Evolutionary conservation across 2,329 filamentous ascomycete genomes (phyloP).

Genomic region (Coniella vitis): DNA sequence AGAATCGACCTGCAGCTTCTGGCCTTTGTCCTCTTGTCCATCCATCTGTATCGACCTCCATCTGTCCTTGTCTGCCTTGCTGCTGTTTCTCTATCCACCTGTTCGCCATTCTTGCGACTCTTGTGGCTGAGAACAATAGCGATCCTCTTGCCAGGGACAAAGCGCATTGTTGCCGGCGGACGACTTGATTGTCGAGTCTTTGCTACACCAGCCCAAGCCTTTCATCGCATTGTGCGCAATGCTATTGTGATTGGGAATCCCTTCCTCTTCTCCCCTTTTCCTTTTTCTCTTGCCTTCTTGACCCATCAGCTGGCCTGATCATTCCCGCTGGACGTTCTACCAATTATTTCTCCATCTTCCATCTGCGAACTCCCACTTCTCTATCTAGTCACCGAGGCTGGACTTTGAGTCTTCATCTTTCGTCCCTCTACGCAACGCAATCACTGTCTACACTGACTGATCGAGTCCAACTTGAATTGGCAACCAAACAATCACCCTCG

Average conservation of each 20-base stretch:
- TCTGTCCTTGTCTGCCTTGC: too few relatives aligned
- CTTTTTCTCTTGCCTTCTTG: slow-evolving; percentile 11
- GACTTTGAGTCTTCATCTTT: slow-evolving; percentile 1
- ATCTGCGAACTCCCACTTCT: slow-evolving; percentile 1
- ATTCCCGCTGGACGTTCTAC: slow-evolving; percentile 14
- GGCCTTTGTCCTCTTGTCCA: too few relatives aligned
- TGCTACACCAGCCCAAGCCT: slow-evolving; percentile 1
- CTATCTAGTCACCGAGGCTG: not conserved
- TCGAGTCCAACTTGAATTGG: too few relatives aligned
- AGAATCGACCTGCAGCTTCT: too few relatives aligned
- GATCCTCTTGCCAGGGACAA: too few relatives aligned
- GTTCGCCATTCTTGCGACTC: too few relatives aligned
- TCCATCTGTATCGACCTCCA: too few relatives aligned
- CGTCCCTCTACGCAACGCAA: slow-evolving; percentile 5
- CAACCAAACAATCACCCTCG: too few relatives aligned
- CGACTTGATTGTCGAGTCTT: too few relatives aligned
- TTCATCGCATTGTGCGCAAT: slow-evolving; percentile 9
- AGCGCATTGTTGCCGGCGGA: too few relatives aligned
- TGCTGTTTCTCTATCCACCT: too few relatives aligned
- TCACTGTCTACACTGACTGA: not conserved
- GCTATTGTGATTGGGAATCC: slow-evolving; percentile 11
- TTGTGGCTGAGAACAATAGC: too few relatives aligned
- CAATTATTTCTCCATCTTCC: slow-evolving; percentile 11
- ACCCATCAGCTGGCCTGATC: slow-evolving; percentile 17
- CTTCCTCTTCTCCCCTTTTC: not conserved